A percentile compares a stretch with the other conserved stretches of the same genome.
Evolutionary conservation across 2,329 filamentous ascomycete genomes (phyloP).

Genomic region (Microsporum canis): DNA sequence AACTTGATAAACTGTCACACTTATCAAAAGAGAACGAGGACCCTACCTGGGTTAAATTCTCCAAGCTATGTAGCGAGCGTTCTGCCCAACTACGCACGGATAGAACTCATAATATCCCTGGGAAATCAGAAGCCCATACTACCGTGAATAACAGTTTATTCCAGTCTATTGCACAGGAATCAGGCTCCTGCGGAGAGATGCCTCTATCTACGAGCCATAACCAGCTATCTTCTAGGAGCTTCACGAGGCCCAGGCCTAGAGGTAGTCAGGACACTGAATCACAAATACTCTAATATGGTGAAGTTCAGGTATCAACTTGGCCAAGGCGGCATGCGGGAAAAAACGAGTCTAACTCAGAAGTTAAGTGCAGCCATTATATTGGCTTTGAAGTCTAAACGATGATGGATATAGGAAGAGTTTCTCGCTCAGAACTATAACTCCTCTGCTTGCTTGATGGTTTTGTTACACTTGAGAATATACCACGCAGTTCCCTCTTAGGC

Average conservation of each 20-base stretch:
- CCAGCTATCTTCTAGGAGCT: background rate
- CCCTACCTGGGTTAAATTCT: background rate
- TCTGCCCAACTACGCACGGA: background rate
- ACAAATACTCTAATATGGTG: background rate
- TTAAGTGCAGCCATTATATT: too few species aligned
- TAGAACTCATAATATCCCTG: background rate
- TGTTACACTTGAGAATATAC: too few species aligned
- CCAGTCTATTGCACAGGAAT: background rate
- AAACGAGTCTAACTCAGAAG: background rate
- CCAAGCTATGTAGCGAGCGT: background rate
- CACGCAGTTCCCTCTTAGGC: too few species aligned
- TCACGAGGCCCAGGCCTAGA: background rate
- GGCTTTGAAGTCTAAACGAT: too few species aligned
- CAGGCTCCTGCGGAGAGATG: background rate
- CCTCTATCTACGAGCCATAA: background rate
- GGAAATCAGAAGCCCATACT: background rate
- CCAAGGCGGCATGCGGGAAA: background rate
- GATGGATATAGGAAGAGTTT: too few species aligned
- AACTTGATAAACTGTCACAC: background rate
- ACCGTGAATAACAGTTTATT: background rate
- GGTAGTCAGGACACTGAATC: background rate
- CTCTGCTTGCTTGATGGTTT: too few species aligned
- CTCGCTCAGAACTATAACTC: too few species aligned
- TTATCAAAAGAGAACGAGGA: background rate
- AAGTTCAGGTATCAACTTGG: background rate